These are phyloP conservation scores for Cryptomeria japonica DNA, from an alignment of 75 land plant species.

Conservation along the genomic window DNA sequence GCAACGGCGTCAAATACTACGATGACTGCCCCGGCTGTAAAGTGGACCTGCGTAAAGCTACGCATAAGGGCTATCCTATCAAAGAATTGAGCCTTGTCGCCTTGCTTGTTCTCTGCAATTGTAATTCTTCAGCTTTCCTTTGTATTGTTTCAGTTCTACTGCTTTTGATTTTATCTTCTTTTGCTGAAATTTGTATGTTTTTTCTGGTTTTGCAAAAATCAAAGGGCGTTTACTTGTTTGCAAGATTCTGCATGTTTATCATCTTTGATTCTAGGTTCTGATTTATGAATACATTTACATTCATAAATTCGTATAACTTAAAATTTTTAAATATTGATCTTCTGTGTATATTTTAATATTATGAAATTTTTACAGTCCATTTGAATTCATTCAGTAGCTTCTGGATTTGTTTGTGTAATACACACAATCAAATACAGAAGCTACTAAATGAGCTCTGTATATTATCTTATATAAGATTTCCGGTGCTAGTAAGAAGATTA, in stretches of 20 bases:
- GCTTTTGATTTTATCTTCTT: not conserved
- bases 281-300: not conserved
- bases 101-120: conserved; percentile 46
- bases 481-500: too few relatives aligned
- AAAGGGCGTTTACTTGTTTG: too few relatives aligned
- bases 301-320: not conserved
- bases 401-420: too few relatives aligned
- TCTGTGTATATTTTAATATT: too few relatives aligned
- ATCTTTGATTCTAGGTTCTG: too few relatives aligned
- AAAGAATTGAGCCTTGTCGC: conserved; percentile 42
- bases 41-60: conserved; percentile 29
- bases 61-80: conserved; percentile 32
- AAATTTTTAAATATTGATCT: too few relatives aligned
- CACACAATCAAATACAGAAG: too few relatives aligned
- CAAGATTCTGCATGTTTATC: not conserved
- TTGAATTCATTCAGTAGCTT: too few relatives aligned
- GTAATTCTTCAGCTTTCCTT: conserved; percentile 16
- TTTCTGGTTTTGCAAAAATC: not conserved
- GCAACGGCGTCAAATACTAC: too few relatives aligned
- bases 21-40: conserved; percentile 64
- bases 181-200: not conserved
- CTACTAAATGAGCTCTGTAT: too few relatives aligned
- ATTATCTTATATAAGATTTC: too few relatives aligned
- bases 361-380: too few relatives aligned
- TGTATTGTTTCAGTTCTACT: not conserved